phyloP scores from a whole-genome alignment of 768 basidiomycete genomes.

The Rhodosporidiobolus odoratus region DNA sequence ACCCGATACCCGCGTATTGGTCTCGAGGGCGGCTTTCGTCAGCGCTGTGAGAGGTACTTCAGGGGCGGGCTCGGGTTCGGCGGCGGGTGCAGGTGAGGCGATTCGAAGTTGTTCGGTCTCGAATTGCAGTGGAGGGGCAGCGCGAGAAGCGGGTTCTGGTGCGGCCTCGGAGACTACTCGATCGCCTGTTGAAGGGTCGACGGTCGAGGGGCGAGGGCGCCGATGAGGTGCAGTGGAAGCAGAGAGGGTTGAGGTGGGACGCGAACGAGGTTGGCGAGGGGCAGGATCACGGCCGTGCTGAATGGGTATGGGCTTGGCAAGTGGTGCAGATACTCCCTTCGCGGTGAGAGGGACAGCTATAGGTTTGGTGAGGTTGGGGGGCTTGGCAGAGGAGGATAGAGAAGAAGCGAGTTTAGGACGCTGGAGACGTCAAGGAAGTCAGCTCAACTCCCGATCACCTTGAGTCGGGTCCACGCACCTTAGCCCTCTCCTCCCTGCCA shows the following conservation, averaged over 20 bases:
- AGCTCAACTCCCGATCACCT: background rate
- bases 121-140: background rate
- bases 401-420: background rate
- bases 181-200: background rate
- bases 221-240: background rate
- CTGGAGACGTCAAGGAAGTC: background rate
- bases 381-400: background rate
- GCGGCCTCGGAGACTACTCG: background rate
- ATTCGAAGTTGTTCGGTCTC: too few species aligned
- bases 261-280: background rate
- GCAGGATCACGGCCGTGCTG: background rate
- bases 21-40: constrained; percentile 21
- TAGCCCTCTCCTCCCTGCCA: background rate
- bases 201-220: background rate
- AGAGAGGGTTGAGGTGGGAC: too few species aligned
- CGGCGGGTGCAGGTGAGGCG: background rate
- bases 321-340: background rate
- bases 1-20: background rate
- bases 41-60: background rate
- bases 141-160: background rate
- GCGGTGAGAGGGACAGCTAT: background rate
- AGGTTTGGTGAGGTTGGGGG: background rate
- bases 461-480: constrained; percentile 1
- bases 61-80: too few species aligned
- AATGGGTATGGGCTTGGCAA: background rate